These are phyloP conservation scores for Metarhizium anisopliae DNA, from an alignment of 2,329 filamentous ascomycete species.

Conservation along the genomic window DNA sequence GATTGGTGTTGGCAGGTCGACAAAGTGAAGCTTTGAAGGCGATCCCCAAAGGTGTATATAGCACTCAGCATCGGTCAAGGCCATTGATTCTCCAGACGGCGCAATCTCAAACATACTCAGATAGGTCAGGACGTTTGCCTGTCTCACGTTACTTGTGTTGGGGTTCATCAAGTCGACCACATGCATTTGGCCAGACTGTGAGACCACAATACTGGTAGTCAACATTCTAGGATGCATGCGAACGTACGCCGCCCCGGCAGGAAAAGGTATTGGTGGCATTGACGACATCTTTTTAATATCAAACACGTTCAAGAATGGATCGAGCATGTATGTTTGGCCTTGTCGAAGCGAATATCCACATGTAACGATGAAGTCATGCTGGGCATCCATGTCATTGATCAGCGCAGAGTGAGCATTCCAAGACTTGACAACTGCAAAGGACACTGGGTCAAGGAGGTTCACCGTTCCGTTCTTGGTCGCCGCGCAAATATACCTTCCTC, in stretches of 20 bases:
- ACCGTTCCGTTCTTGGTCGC: conserved; percentile 76
- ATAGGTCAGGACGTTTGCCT: conserved; percentile 67
- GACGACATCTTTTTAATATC: conserved; percentile 86
- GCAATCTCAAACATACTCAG: conserved; percentile 79
- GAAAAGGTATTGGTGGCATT: conserved; percentile 84
- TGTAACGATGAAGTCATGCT: conserved; percentile 89
- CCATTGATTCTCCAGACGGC: conserved; percentile 77
- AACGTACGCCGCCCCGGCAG: conserved; percentile 86
- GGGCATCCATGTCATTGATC: conserved; percentile 95
- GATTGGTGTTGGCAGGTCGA: conserved; percentile 67
- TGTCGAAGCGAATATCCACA: conserved; percentile 87
- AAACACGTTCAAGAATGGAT: conserved; percentile 91
- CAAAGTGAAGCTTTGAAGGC: conserved; percentile 75
- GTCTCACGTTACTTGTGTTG: conserved; percentile 75
- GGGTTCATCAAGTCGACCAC: conserved; percentile 94
- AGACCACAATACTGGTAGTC: conserved; percentile 89
- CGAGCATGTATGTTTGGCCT: conserved; percentile 63
- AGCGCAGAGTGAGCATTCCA: conserved; percentile 86
- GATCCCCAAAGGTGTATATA: conserved; percentile 84
- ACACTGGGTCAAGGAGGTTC: conserved; percentile 74
- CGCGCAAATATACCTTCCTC: conserved; percentile 82
- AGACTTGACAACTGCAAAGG: conserved; percentile 68
- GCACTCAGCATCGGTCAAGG: conserved; percentile 69
- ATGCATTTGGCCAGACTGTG: conserved; percentile 87
- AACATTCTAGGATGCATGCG: conserved; percentile 94